phyloP scores from a whole-genome alignment of 768 basidiomycete species.

The Chiua virens region DNA sequence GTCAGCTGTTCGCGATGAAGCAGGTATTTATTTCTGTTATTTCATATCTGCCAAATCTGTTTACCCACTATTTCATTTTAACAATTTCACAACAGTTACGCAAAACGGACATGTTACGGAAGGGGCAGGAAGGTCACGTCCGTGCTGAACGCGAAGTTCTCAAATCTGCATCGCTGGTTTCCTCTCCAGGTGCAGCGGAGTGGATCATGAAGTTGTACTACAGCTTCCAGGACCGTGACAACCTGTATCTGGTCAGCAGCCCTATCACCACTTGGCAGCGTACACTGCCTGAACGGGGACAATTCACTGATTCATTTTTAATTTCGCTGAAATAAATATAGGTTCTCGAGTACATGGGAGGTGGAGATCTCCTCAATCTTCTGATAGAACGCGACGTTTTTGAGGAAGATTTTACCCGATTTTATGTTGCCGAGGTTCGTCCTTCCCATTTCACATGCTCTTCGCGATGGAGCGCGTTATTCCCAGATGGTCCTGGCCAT shows the following conservation, averaged over 20 bases:
- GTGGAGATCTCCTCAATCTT: constrained; percentile 93
- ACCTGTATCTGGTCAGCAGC: constrained; percentile 84
- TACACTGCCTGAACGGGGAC: constrained; percentile 24
- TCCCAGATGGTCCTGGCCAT: constrained; percentile 90
- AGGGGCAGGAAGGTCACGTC: constrained; percentile 97
- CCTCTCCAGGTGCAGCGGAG: constrained; percentile 71
- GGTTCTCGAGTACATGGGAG: constrained; percentile 95
- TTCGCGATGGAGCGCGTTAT: constrained; percentile 28
- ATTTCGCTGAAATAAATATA: constrained; percentile 52
- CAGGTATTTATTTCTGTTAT: constrained; percentile 56
- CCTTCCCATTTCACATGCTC: constrained; percentile 19
- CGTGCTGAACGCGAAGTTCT: constrained; percentile 94
- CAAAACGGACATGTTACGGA: constrained; percentile 91
- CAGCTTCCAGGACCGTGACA: constrained; percentile 93
- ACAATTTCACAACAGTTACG: constrained; percentile 54
- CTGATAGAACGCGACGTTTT: constrained; percentile 91
- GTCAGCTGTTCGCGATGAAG: constrained; percentile 93
- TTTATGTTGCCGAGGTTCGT: constrained; percentile 90
- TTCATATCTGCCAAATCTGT: constrained; percentile 27
- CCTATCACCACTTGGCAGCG: constrained; percentile 30
- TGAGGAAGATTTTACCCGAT: constrained; percentile 87
- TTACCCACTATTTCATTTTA: constrained; percentile 23
- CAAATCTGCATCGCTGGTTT: constrained; percentile 82
- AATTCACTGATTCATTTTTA: constrained; percentile 51
- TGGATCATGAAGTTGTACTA: constrained; percentile 96